phyloP scores from a whole-genome alignment of 139 green algal species.

The Chlamydomonas schloesseri region DNA sequence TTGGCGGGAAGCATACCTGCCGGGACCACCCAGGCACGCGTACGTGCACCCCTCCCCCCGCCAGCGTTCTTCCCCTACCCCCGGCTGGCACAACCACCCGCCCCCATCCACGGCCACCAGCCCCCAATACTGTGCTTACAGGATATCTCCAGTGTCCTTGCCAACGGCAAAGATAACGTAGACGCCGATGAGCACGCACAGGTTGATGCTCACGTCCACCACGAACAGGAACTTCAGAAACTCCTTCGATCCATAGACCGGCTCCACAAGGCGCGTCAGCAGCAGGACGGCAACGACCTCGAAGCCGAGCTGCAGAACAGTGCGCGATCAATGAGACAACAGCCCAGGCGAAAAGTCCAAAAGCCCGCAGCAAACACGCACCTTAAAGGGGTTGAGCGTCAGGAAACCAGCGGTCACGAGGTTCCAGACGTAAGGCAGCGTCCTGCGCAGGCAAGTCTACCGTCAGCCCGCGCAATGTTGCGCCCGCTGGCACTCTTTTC shows the following conservation, averaged over 20 bases:
- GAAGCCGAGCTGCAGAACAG: conserved; percentile 71
- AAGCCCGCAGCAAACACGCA: neutral
- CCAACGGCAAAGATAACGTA: conserved; percentile 72
- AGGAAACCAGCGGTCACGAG: conserved; percentile 66
- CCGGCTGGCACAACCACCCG: too few species aligned
- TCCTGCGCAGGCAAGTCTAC: conserved; percentile 15
- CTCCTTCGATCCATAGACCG: conserved; percentile 84
- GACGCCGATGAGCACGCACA: conserved; percentile 73
- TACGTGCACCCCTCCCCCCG: neutral
- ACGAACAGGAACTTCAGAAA: conserved; percentile 85
- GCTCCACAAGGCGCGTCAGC: conserved; percentile 85
- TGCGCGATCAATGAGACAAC: too few species aligned
- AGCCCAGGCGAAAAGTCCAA: too few species aligned
- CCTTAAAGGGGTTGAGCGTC: conserved; percentile 59
- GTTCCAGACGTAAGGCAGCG: conserved; percentile 72
- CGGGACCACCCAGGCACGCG: neutral
- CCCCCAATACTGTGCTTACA: conserved; percentile 63
- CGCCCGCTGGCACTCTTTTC: neutral
- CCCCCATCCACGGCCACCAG: neutral
- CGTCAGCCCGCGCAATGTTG: too few species aligned
- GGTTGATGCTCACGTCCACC: conserved; percentile 60
- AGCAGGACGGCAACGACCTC: conserved; percentile 75
- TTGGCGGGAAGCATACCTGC: too few species aligned
- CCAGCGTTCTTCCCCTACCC: neutral
- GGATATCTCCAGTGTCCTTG: conserved; percentile 51